phyloP scores from a whole-genome alignment of 2,329 filamentous ascomycete genomes.

The Colletotrichum sansevieriae region DNA sequence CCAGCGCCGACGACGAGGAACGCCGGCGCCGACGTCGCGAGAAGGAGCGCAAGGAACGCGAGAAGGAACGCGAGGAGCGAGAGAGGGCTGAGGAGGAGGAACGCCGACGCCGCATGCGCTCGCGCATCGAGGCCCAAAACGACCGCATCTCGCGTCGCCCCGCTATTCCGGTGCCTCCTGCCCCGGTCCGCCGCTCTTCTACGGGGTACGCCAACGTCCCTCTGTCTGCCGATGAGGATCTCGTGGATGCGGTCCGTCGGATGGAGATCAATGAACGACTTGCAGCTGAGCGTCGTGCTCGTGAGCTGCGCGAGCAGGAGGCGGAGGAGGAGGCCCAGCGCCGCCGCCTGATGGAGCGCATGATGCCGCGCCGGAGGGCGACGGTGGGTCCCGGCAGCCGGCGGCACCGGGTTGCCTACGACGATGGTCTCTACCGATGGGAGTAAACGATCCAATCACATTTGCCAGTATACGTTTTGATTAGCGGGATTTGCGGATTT shows the following conservation, averaged over 20 bases:
- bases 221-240: constrained; percentile 46
- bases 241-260: constrained; percentile 50
- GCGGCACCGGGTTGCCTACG: constrained; percentile 53
- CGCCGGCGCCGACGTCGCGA: constrained; percentile 45
- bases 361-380: constrained; percentile 54
- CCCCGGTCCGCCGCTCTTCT: constrained; percentile 28
- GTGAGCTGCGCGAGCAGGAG: constrained; percentile 50
- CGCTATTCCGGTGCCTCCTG: constrained; percentile 46
- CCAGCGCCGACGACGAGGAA: constrained; percentile 47
- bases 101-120: constrained; percentile 46
- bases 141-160: constrained; percentile 56
- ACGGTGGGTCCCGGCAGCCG: constrained; percentile 53
- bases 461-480: constrained; percentile 26
- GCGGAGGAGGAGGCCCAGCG: constrained; percentile 56
- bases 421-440: constrained; percentile 55
- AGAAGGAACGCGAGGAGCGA: constrained; percentile 47
- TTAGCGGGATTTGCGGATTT: neutral
- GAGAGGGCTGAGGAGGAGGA: constrained; percentile 46
- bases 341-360: constrained; percentile 56
- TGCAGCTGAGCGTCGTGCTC: constrained; percentile 45
- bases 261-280: constrained; percentile 48
- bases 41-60: constrained; percentile 42
- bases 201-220: constrained; percentile 30
- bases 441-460: constrained; percentile 48
- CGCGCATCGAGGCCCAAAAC: constrained; percentile 57